Conservation (phyloP, 2,329 filamentous ascomycete genomes). For the Pochonia chlamydosporia region DNA sequence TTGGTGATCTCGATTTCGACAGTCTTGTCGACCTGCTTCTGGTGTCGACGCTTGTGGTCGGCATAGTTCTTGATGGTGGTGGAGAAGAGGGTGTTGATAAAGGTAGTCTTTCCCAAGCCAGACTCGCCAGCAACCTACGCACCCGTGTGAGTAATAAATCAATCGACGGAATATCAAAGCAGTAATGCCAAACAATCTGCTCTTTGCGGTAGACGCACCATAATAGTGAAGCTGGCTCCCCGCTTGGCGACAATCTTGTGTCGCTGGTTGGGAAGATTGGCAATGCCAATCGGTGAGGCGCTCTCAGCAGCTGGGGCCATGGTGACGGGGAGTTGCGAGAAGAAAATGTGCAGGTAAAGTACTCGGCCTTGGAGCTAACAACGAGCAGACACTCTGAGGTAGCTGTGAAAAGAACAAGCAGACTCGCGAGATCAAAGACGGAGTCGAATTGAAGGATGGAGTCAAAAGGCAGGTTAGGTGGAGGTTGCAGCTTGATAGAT, state of each 20-base stretch:
- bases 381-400: slow-evolving; percentile 7
- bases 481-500: slow-evolving; percentile 7
- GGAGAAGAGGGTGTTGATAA: slow-evolving; percentile 99
- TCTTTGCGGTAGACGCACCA: slow-evolving; percentile 53
- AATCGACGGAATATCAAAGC: not conserved
- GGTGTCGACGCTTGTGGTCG: slow-evolving; percentile 98
- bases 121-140: slow-evolving; percentile 92
- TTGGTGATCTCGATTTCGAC: slow-evolving; percentile 99
- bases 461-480: slow-evolving; percentile 9
- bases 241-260: slow-evolving; percentile 74
- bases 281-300: slow-evolving; percentile 66
- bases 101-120: slow-evolving; percentile 97
- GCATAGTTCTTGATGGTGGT: slow-evolving; percentile 99
- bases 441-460: slow-evolving; percentile 9
- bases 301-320: slow-evolving; percentile 57
- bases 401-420: slow-evolving; percentile 6
- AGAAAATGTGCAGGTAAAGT: slow-evolving; percentile 3
- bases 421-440: slow-evolving; percentile 5
- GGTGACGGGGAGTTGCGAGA: slow-evolving; percentile 20
- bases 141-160: slow-evolving; percentile 9
- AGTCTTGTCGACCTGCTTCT: slow-evolving; percentile 99
- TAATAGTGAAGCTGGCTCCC: slow-evolving; percentile 97
- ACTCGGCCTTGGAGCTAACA: slow-evolving; percentile 1
- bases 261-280: slow-evolving; percentile 68
- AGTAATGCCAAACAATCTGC: not conserved